Percentiles rank a stretch among this genome's conserved stretches.
Conservation (phyloP, 2,329 filamentous ascomycete genomes). For the Aspergillus phoenicis region DNA sequence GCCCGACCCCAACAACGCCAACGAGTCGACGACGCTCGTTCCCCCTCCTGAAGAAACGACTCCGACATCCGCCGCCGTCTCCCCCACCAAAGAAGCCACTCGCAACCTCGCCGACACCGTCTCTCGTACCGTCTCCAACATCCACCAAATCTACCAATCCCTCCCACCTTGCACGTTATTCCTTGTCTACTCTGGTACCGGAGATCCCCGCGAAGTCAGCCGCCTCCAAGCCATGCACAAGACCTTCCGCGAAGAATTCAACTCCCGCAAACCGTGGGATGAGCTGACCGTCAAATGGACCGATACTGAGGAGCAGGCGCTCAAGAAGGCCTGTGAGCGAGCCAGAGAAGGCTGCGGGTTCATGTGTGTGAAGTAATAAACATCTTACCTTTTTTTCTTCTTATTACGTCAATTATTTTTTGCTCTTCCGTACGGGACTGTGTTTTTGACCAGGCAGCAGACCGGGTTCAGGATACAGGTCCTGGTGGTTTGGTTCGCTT, state of each 20-base stretch:
- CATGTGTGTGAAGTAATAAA: constrained; percentile 57
- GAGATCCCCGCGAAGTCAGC: constrained; percentile 60
- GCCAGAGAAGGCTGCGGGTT: constrained; percentile 63
- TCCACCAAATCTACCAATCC: constrained; percentile 57
- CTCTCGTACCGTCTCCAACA: constrained; percentile 53
- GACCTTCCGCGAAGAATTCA: constrained; percentile 59
- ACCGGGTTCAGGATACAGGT: neutral
- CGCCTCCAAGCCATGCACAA: constrained; percentile 60
- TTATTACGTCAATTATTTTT: neutral
- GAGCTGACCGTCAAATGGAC: constrained; percentile 66
- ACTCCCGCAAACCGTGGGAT: constrained; percentile 63
- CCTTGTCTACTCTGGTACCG: constrained; percentile 66
- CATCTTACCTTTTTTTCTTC: neutral
- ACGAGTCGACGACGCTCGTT: constrained; percentile 35
- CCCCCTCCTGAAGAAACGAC: constrained; percentile 31
- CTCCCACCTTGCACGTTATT: constrained; percentile 63
- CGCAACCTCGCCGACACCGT: constrained; percentile 49
- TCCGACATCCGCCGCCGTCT: constrained; percentile 9
- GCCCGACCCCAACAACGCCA: constrained; percentile 50
- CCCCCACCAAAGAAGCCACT: neutral
- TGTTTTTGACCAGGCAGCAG: constrained; percentile 3
- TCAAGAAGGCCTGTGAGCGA: constrained; percentile 58
- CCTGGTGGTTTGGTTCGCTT: neutral
- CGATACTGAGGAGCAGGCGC: constrained; percentile 62
- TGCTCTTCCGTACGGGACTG: neutral